Evolutionary conservation across 2,329 filamentous ascomycete species (phyloP).

Genomic region (Aspergillus quadricinctus): DNA sequence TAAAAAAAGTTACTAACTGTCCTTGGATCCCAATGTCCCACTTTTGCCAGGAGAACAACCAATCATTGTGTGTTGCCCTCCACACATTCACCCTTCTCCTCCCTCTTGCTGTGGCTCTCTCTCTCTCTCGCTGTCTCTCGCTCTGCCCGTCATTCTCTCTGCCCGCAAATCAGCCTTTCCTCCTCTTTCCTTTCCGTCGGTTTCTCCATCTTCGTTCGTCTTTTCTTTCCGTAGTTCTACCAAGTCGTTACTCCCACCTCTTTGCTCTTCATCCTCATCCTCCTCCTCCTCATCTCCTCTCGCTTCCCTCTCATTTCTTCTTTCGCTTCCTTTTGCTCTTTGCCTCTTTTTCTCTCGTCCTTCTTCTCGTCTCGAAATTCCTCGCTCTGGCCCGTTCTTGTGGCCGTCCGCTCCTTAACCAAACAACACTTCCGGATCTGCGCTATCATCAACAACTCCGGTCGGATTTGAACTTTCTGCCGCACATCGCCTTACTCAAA

Average conservation of each 20-base stretch:
- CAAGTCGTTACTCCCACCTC: constrained; percentile 7
- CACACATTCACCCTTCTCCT: constrained; percentile 9
- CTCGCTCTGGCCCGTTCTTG: constrained; percentile 23
- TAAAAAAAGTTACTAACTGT: constrained; percentile 2
- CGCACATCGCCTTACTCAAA: constrained; percentile 1
- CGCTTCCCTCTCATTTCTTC: constrained; percentile 3
- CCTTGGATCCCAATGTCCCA: background rate
- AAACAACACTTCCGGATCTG: constrained; percentile 6
- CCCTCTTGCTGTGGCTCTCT: constrained; percentile 5
- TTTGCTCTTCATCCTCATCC: constrained; percentile 11
- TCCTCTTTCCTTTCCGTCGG: constrained; percentile 14
- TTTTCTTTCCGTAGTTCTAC: constrained; percentile 7
- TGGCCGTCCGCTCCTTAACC: constrained; percentile 39
- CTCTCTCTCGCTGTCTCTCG: constrained; percentile 8
- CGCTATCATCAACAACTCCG: constrained; percentile 5
- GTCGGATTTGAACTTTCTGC: constrained; percentile 3
- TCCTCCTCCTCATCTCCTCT: constrained; percentile 5
- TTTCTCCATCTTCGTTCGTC: constrained; percentile 13
- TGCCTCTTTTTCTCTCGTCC: constrained; percentile 9
- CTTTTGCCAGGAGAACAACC: background rate
- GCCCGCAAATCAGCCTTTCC: constrained; percentile 8
- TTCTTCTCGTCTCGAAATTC: constrained; percentile 7
- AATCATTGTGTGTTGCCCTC: constrained; percentile 11
- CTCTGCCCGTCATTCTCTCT: constrained; percentile 12
- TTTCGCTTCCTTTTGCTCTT: constrained; percentile 9